Evolutionary conservation across 140 eudicot species (phyloP).

Genomic region (Bidens hawaiensis): DNA sequence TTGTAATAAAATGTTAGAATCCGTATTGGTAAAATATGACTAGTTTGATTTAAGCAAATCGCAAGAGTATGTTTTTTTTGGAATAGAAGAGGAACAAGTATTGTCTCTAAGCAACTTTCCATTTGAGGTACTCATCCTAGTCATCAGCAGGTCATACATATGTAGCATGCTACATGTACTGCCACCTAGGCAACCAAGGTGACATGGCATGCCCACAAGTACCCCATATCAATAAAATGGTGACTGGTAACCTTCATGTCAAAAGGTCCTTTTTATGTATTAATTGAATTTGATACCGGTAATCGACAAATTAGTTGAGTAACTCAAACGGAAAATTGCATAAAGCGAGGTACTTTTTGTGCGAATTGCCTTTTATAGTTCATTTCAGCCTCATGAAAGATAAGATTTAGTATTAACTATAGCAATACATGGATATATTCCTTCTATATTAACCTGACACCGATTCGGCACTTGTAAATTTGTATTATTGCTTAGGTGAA

Average conservation of each 20-base stretch:
- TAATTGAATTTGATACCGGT: background rate
- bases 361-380: background rate
- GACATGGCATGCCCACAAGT: background rate
- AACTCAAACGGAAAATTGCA: background rate
- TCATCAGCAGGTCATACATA: background rate
- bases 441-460: background rate
- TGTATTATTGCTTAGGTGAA: background rate
- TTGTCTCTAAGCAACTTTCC: background rate
- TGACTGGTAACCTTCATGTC: background rate
- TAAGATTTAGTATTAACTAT: background rate
- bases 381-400: background rate
- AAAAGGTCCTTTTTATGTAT: background rate
- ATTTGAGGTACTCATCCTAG: background rate
- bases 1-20: background rate
- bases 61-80: constrained; percentile 4
- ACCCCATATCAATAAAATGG: background rate
- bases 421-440: background rate
- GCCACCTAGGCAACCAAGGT: background rate
- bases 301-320: background rate
- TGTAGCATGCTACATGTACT: background rate
- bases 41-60: background rate
- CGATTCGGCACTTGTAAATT: background rate
- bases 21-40: background rate
- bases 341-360: background rate
- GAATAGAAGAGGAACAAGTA: background rate